These are phyloP conservation scores for Stemphylium lycopersici DNA, from an alignment of 2,329 filamentous ascomycete genomes.

Conservation along the genomic window DNA sequence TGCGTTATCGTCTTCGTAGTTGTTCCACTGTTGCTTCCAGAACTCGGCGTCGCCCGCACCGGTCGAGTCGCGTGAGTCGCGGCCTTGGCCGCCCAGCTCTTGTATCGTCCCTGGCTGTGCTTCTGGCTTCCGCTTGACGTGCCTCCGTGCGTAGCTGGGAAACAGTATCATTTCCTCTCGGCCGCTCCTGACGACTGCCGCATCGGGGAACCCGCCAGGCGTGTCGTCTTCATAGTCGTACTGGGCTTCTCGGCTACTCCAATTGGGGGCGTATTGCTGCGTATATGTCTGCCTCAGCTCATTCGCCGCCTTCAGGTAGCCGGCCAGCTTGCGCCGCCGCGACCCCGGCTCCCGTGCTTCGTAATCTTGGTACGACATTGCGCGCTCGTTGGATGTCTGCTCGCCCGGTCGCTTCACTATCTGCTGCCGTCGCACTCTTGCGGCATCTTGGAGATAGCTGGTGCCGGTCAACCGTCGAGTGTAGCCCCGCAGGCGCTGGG, in stretches of 20 bases:
- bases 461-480: constrained; percentile 40
- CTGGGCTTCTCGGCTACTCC: constrained; percentile 54
- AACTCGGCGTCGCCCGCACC: constrained; percentile 70
- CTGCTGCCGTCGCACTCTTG: constrained; percentile 35
- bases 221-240: constrained; percentile 58
- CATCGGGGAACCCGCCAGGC: constrained; percentile 81
- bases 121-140: constrained; percentile 59
- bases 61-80: constrained; percentile 52
- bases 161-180: constrained; percentile 95
- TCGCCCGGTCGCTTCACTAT: constrained; percentile 33
- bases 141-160: constrained; percentile 85
- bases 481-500: constrained; percentile 40
- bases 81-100: constrained; percentile 48
- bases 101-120: constrained; percentile 47
- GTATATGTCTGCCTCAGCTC: constrained; percentile 72
- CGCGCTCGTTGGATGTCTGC: constrained; percentile 30
- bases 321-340: constrained; percentile 78
- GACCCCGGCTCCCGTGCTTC: constrained; percentile 66
- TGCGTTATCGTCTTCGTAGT: constrained; percentile 79
- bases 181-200: constrained; percentile 77
- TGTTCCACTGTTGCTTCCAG: constrained; percentile 80
- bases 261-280: constrained; percentile 57
- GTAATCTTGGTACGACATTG: constrained; percentile 45
- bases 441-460: constrained; percentile 44
- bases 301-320: constrained; percentile 73